A percentile compares a stretch with the other conserved stretches of the same genome.
phyloP scores from a whole-genome alignment of 495 filamentous ascomycete genomes.

The Recurvomyces mirabilis region DNA sequence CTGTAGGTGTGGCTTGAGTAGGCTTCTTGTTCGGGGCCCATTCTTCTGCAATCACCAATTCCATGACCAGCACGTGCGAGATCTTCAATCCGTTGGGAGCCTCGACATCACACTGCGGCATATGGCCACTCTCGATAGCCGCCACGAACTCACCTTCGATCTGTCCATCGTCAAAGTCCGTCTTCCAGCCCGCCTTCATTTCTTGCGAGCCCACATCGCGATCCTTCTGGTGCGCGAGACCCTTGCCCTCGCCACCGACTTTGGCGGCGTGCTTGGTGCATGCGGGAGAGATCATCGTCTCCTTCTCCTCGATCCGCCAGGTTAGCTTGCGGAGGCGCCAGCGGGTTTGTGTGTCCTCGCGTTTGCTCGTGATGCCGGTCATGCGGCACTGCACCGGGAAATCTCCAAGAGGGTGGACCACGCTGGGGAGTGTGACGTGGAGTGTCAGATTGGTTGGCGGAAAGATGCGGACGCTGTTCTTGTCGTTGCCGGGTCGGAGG shows the following conservation, averaged over 20 bases:
- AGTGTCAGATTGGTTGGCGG: conserved; percentile 89
- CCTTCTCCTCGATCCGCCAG: conserved; percentile 85
- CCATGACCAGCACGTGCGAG: conserved; percentile 74
- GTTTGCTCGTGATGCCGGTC: conserved; percentile 56
- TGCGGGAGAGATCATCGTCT: conserved; percentile 67
- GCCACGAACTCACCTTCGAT: conserved; percentile 79
- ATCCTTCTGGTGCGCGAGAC: conserved; percentile 63
- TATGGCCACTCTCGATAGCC: conserved; percentile 46
- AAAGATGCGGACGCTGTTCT: conserved; percentile 77
- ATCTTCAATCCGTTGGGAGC: conserved; percentile 66
- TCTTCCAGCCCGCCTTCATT: conserved; percentile 85
- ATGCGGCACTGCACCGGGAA: conserved; percentile 70
- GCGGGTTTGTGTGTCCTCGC: conserved; percentile 50
- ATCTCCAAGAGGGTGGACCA: conserved; percentile 78
- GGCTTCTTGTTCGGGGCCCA: conserved; percentile 62
- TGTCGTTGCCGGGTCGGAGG: conserved; percentile 61
- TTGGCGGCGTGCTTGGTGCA: conserved; percentile 69
- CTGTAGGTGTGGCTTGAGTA: conserved; percentile 68
- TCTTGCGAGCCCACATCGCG: conserved; percentile 65
- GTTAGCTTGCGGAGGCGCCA: conserved; percentile 84
- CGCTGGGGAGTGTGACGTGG: conserved; percentile 62
- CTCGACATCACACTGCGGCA: conserved; percentile 69
- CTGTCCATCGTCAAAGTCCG: conserved; percentile 49
- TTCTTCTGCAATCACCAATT: conserved; percentile 91
- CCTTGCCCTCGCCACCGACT: conserved; percentile 61